These are phyloP conservation scores for Fusarium domesticum DNA, from an alignment of 2,329 filamentous ascomycete species.

Conservation along the genomic window DNA sequence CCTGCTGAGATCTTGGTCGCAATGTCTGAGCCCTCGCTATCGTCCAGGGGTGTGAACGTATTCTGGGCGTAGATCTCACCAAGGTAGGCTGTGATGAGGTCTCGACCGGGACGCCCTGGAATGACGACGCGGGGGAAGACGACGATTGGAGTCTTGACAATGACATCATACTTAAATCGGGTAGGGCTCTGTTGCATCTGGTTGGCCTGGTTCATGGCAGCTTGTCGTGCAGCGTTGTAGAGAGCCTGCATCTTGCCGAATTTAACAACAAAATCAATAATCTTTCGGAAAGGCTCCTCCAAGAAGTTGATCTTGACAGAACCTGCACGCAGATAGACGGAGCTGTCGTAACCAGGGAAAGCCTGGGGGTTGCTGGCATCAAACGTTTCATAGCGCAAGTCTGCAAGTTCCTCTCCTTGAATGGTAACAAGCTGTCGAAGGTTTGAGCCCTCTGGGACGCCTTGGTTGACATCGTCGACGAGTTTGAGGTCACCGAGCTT, in stretches of 20 bases:
- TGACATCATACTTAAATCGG: constrained; percentile 89
- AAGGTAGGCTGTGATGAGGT: constrained; percentile 86
- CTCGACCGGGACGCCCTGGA: constrained; percentile 67
- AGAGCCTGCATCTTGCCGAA: constrained; percentile 99
- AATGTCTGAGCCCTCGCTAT: constrained; percentile 67
- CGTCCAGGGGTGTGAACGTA: constrained; percentile 80
- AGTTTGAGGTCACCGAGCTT: constrained; percentile 84
- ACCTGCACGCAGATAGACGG: constrained; percentile 83
- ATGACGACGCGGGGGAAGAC: constrained; percentile 82
- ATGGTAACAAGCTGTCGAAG: constrained; percentile 89
- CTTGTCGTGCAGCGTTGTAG: constrained; percentile 94
- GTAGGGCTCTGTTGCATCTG: constrained; percentile 88
- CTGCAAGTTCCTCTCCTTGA: constrained; percentile 89
- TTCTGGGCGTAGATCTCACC: constrained; percentile 98
- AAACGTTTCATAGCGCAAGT: constrained; percentile 97
- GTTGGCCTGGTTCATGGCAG: constrained; percentile 87
- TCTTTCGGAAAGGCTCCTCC: constrained; percentile 96
- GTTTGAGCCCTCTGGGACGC: constrained; percentile 75
- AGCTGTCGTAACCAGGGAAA: constrained; percentile 94
- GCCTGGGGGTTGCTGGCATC: constrained; percentile 65
- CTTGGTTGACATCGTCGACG: constrained; percentile 90
- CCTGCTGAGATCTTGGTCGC: constrained; percentile 89
- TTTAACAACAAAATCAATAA: constrained; percentile 95
- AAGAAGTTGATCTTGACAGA: constrained; percentile 97
- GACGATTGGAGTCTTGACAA: constrained; percentile 92